These are phyloP conservation scores for Beauveria sp. DNA, from an alignment of 2,329 filamentous ascomycete species.

Conservation along the genomic window DNA sequence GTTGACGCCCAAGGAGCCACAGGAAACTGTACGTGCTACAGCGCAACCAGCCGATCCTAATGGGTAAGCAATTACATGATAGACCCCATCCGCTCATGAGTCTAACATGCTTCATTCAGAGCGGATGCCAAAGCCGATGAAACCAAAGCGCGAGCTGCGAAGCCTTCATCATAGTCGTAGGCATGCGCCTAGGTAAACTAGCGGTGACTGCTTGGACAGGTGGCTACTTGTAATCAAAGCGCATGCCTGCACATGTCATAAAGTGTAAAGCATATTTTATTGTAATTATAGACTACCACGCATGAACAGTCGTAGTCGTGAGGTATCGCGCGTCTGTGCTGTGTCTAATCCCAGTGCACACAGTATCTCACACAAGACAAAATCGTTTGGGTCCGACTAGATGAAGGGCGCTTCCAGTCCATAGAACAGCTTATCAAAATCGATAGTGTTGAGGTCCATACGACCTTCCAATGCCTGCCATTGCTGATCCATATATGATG, in stretches of 20 bases:
- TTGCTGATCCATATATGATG: constrained; percentile 19
- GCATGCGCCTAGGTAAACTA: no score
- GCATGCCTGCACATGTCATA: neutral
- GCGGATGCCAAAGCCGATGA: neutral
- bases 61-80: neutral
- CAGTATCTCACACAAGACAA: neutral
- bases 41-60: neutral
- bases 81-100: neutral
- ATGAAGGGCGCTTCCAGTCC: constrained; percentile 27
- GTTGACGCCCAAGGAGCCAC: constrained; percentile 18
- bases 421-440: constrained; percentile 29
- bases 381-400: constrained; percentile 7
- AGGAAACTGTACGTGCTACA: no score
- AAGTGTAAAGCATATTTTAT: neutral
- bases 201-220: no score
- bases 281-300: neutral
- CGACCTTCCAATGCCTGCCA: constrained; percentile 21
- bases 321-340: neutral
- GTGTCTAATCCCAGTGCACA: neutral
- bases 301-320: neutral
- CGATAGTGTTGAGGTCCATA: constrained; percentile 27
- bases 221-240: neutral
- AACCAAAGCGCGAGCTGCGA: neutral
- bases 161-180: neutral
- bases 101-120: neutral